These are phyloP conservation scores for Elymus sibiricus DNA, from an alignment of 176 grass and related monocot genomes.

Conservation along the genomic window DNA sequence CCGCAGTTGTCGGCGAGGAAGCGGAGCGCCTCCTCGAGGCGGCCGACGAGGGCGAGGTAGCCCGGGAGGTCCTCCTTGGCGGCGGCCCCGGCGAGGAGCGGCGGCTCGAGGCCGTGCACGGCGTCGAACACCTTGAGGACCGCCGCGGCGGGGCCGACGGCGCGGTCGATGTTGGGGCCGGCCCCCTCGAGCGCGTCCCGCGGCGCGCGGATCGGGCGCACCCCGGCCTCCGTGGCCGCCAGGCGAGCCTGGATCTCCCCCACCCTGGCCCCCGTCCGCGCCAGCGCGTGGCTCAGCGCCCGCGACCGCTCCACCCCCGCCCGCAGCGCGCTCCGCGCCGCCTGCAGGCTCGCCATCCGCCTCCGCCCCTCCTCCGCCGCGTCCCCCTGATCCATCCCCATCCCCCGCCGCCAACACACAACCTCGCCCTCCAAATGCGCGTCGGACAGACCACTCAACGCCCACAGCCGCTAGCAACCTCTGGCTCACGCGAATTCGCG, in stretches of 20 bases:
- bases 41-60: conserved; percentile 59
- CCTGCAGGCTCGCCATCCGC: conserved; percentile 31
- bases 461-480: background rate
- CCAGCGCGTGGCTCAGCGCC: conserved; percentile 29
- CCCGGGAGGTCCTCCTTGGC: conserved; percentile 31
- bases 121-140: conserved; percentile 98
- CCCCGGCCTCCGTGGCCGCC: conserved; percentile 40
- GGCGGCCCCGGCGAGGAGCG: conserved; percentile 46
- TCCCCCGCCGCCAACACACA: no score
- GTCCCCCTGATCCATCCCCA: background rate
- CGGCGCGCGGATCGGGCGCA: conserved; percentile 73
- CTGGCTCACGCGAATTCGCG: background rate
- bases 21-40: conserved; percentile 76
- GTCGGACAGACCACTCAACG: no score
- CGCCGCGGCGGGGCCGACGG: conserved; percentile 64
- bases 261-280: background rate
- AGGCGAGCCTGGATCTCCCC: conserved; percentile 64
- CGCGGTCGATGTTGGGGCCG: conserved; percentile 60
- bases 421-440: background rate
- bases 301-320: conserved; percentile 51
- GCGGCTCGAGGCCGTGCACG: conserved; percentile 78
- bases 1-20: conserved; percentile 81
- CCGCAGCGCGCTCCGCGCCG: conserved; percentile 43
- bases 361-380: background rate
- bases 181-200: conserved; percentile 44